Percentiles rank a stretch among this genome's conserved stretches.
Evolutionary conservation across 306 rosid species (phyloP).

Genomic region (Begonia masoniana): DNA sequence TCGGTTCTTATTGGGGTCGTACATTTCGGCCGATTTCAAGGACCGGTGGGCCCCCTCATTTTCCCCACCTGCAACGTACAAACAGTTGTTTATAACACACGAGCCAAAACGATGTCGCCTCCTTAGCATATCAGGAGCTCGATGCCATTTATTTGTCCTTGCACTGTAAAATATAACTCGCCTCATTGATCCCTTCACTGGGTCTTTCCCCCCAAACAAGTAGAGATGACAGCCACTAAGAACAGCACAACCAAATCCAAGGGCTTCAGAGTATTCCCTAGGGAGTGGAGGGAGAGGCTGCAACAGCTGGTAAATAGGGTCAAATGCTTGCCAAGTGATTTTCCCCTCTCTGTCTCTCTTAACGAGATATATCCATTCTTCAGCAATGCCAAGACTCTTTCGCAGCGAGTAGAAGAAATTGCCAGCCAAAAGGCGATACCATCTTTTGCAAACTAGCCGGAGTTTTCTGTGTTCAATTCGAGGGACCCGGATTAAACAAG

Average conservation of each 20-base stretch:
- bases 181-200: constrained; percentile 82
- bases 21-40: constrained; percentile 87
- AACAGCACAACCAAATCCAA: constrained; percentile 97
- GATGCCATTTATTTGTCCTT: constrained; percentile 92
- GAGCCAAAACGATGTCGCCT: constrained; percentile 90
- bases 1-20: constrained; percentile 73
- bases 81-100: constrained; percentile 93
- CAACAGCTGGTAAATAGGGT: constrained; percentile 94
- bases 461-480: constrained; percentile 83
- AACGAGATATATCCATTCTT: constrained; percentile 96
- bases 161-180: constrained; percentile 94
- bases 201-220: constrained; percentile 96
- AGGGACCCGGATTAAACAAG: constrained; percentile 92
- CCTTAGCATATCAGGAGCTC: constrained; percentile 97
- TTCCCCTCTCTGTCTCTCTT: constrained; percentile 91
- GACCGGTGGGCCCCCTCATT: constrained; percentile 94
- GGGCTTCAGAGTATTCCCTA: constrained; percentile 81
- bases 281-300: constrained; percentile 98
- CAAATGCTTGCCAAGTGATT: constrained; percentile 94
- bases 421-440: constrained; percentile 82
- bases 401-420: constrained; percentile 94
- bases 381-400: constrained; percentile 95
- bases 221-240: constrained; percentile 97
- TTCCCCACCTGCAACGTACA: constrained; percentile 97
- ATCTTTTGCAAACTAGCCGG: constrained; percentile 89